phyloP scores from a whole-genome alignment of 169 alveolate genomes.

The Plasmodium knowlesi region DNA sequence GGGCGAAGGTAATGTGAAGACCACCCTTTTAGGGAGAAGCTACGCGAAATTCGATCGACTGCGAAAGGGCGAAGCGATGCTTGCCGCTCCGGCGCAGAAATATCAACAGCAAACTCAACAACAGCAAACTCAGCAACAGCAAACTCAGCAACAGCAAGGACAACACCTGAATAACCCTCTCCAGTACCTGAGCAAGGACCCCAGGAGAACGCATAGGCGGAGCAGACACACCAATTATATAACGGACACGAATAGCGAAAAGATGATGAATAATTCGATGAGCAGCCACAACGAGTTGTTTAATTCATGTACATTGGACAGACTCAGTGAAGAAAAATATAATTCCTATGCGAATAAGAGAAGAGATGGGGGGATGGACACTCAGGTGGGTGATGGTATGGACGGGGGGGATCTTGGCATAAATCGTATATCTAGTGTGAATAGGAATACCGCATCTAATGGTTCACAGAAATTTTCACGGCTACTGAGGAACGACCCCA shows the following conservation, averaged over 20 bases:
- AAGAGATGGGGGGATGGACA: neutral
- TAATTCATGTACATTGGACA: conserved; percentile 9
- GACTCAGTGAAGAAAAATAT: conserved; percentile 53
- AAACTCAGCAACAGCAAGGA: neutral
- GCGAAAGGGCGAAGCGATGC: neutral
- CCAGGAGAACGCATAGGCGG: neutral
- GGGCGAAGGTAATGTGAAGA: neutral
- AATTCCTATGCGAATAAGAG: conserved; percentile 23
- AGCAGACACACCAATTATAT: neutral
- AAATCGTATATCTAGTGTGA: neutral
- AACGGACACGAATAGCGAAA: conserved; percentile 62
- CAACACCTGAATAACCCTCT: neutral
- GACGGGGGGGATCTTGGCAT: neutral
- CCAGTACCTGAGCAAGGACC: neutral
- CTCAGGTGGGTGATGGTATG: neutral
- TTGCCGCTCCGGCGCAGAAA: neutral
- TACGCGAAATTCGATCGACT: neutral
- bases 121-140: neutral
- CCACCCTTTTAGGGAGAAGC: neutral
- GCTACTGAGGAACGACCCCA: conserved; percentile 8
- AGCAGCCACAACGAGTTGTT: conserved; percentile 24
- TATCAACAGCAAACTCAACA: neutral
- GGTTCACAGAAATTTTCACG: neutral
- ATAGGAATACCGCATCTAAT: neutral
- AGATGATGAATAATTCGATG: conserved; percentile 17